phyloP scores from a whole-genome alignment of 1,284 basidiomycete species.

The Sanghuangporus baumii region DNA sequence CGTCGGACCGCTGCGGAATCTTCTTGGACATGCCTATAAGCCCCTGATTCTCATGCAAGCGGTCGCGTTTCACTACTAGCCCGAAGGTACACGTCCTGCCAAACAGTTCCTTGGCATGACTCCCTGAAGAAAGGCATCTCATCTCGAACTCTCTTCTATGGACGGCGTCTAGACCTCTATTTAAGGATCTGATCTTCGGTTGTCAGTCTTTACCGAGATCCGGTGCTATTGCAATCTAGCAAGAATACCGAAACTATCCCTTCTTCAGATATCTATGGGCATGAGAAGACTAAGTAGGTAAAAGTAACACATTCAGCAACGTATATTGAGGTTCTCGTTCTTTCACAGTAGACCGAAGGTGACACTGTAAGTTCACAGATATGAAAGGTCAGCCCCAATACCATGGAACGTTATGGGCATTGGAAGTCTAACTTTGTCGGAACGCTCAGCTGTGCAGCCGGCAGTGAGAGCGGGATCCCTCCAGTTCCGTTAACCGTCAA shows the following conservation, averaged over 20 bases:
- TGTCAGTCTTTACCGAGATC: neutral
- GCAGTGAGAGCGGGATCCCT: slow-evolving; percentile 8
- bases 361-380: neutral
- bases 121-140: neutral
- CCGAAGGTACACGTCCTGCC: neutral
- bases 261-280: neutral
- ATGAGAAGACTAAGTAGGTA: neutral
- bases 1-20: neutral
- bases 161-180: neutral
- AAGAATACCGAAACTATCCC: neutral
- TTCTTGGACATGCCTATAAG: neutral
- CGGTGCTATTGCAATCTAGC: neutral
- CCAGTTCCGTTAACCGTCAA: slow-evolving; percentile 13
- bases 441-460: neutral
- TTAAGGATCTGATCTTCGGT: neutral
- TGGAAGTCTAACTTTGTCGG: slow-evolving; percentile 17
- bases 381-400: slow-evolving; percentile 3
- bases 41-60: neutral
- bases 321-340: neutral
- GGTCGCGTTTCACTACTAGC: neutral
- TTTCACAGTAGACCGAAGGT: neutral
- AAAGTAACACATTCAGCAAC: neutral
- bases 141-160: neutral
- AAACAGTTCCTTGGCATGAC: neutral
- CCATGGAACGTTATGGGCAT: slow-evolving; percentile 5